A percentile compares a stretch with the other conserved stretches of the same genome.
Conservation (phyloP, 495 filamentous ascomycete genomes). For the Penicillium angulare region DNA sequence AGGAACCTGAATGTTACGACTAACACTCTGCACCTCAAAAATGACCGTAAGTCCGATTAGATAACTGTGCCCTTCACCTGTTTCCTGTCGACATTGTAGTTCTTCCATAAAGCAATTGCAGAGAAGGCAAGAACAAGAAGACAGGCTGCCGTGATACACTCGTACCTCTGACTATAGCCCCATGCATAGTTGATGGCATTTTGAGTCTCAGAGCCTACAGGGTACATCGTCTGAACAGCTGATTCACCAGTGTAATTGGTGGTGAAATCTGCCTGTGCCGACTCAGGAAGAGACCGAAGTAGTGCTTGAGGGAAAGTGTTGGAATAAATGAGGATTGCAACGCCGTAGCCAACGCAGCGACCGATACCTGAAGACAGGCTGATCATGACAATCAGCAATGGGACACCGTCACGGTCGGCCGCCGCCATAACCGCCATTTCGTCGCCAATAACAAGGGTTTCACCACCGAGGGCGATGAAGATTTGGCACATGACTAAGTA, state of each 20-base stretch:
- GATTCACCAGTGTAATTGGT: no score
- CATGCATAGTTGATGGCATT: conserved; percentile 57
- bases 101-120: conserved; percentile 34
- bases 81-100: conserved; percentile 38
- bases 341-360: conserved; percentile 58
- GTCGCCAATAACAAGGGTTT: conserved; percentile 58
- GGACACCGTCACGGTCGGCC: conserved; percentile 55
- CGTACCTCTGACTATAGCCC: conserved; percentile 55
- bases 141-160: conserved; percentile 48
- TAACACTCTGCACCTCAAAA: no score
- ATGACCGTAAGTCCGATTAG: no score
- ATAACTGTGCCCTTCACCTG: conserved; percentile 41
- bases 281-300: conserved; percentile 31
- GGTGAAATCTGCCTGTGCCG: conserved; percentile 40
- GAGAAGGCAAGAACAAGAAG: conserved; percentile 32
- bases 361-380: conserved; percentile 60
- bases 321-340: conserved; percentile 63
- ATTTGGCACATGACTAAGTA: conserved; percentile 75
- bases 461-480: conserved; percentile 65
- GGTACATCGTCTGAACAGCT: conserved; percentile 37
- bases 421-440: conserved; percentile 71
- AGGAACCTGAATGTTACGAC: no score
- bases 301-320: conserved; percentile 56
- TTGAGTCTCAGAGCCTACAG: conserved; percentile 24
- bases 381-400: conserved; percentile 62